Evolutionary conservation across 225 moss, liverwort and hornwort species (phyloP).

Genomic region (Thuidium tamariscinum): DNA sequence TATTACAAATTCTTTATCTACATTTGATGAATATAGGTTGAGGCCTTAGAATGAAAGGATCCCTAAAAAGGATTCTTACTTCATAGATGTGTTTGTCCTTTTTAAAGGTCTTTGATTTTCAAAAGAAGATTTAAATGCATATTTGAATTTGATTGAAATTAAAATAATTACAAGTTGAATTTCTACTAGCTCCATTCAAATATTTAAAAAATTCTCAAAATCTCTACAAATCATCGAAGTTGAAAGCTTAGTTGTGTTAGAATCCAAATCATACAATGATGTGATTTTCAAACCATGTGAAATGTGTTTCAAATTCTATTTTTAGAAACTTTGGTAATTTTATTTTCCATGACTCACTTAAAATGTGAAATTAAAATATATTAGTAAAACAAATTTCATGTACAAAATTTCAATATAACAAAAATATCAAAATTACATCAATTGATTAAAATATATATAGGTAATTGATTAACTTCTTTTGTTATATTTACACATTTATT

Average conservation of each 20-base stretch:
- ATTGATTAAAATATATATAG: rapidly evolving
- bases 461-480: background rate
- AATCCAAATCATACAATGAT: background rate
- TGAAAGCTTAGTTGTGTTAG: rapidly evolving
- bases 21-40: background rate
- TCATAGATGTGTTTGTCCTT: background rate
- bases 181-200: background rate
- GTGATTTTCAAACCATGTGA: background rate
- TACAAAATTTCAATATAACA: rapidly evolving
- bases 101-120: background rate
- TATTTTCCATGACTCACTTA: rapidly evolving
- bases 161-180: too few species aligned
- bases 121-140: background rate
- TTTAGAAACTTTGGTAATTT: background rate
- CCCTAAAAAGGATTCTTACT: rapidly evolving
- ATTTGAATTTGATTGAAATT: background rate
- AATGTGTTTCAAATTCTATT: background rate
- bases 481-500: background rate
- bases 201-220: background rate
- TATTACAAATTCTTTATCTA: background rate
- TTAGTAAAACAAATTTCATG: background rate
- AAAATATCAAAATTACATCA: background rate
- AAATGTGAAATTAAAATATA: background rate
- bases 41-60: background rate
- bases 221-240: background rate